These are phyloP conservation scores for Adansonia gregorii DNA, from an alignment of 441 rosid genomes.

Conservation along the genomic window DNA sequence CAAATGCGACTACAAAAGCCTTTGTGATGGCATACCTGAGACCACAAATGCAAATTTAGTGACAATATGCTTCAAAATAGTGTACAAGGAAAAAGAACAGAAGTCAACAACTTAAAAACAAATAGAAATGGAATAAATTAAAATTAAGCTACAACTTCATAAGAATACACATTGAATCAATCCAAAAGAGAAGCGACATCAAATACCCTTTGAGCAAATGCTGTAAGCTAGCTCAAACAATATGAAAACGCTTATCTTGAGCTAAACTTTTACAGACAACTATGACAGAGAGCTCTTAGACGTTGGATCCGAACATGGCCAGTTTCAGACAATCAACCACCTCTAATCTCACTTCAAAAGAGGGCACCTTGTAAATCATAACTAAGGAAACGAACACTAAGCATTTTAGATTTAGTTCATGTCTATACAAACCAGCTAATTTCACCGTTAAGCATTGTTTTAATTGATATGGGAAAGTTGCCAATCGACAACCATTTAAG, in stretches of 20 bases:
- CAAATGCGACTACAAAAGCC: constrained; percentile 57
- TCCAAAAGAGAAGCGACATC: neutral
- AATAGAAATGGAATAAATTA: neutral
- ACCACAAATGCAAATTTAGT: neutral
- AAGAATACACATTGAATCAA: neutral
- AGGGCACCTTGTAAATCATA: neutral
- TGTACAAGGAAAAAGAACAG: neutral
- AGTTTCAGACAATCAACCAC: neutral
- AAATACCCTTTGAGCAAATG: neutral
- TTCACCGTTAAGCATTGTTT: neutral
- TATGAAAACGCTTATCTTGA: neutral
- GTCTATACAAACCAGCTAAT: neutral
- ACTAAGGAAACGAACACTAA: neutral
- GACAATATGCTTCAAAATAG: neutral
- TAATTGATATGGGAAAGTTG: neutral
- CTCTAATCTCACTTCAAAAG: neutral
- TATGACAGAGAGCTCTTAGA: neutral
- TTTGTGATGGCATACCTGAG: constrained; percentile 58
- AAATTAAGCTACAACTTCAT: neutral
- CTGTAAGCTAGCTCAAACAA: neutral
- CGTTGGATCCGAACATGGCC: neutral
- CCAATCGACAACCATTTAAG: neutral
- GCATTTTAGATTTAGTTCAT: neutral
- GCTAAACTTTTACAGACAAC: neutral
- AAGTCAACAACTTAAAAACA: neutral